Conservation (phyloP, 345 rosid species). For the Gossypium anomalum region DNA sequence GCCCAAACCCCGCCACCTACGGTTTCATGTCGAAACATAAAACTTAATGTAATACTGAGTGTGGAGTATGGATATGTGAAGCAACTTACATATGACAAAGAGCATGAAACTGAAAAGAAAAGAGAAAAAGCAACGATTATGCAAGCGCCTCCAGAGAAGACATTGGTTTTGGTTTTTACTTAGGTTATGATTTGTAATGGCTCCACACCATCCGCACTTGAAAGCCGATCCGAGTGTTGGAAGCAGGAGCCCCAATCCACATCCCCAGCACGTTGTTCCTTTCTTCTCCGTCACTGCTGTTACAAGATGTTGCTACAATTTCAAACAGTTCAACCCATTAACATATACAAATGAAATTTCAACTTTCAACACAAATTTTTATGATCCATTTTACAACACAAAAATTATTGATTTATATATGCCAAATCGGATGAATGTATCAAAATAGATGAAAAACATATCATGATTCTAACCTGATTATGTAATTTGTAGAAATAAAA, state of each 20-base stretch:
- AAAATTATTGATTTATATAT: too few species aligned
- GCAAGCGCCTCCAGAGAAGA: conserved; percentile 66
- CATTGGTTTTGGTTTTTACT: conserved; percentile 39
- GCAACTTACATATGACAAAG: conserved; percentile 60
- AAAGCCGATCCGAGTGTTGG: conserved; percentile 58
- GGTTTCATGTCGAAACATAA: not conserved
- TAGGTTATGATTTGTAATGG: conserved; percentile 56
- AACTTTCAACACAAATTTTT: too few species aligned
- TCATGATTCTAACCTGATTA: too few species aligned
- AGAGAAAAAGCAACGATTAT: conserved; percentile 75
- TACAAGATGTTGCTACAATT: conserved; percentile 41
- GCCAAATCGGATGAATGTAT: too few species aligned
- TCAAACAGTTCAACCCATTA: not conserved
- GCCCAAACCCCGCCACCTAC: conserved; percentile 93
- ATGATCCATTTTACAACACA: too few species aligned
- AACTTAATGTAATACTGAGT: not conserved
- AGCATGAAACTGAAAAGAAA: conserved; percentile 54
- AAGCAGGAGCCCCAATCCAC: conserved; percentile 69
- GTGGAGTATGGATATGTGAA: too few species aligned
- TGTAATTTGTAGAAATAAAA: too few species aligned
- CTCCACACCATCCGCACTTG: conserved; percentile 97
- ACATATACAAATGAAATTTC: too few species aligned
- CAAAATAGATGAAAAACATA: too few species aligned
- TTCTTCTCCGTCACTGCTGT: conserved; percentile 23
- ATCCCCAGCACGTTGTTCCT: conserved; percentile 84